Evolutionary conservation across 2,329 filamentous ascomycete species (phyloP).

Genomic region (Arthrobotrys musiformis): DNA sequence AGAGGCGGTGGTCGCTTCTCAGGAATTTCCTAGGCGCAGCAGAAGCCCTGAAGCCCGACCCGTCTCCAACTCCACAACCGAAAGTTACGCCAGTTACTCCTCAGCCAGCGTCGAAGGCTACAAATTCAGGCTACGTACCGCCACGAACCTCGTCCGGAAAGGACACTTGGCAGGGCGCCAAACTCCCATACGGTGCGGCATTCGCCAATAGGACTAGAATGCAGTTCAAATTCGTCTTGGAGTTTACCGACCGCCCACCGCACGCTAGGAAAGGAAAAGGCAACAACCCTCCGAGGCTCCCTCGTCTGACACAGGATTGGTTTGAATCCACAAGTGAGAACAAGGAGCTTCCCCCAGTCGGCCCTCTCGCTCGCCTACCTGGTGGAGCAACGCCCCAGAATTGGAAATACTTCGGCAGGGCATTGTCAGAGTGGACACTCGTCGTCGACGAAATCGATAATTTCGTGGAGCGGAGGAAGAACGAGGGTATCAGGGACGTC

Average conservation of each 20-base stretch:
- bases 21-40: slow-evolving; percentile 43
- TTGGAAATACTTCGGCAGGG: slow-evolving; percentile 74
- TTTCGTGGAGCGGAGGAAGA: slow-evolving; percentile 79
- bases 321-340: slow-evolving; percentile 63
- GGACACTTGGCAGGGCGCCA: slow-evolving; percentile 57
- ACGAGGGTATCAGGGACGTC: slow-evolving; percentile 65
- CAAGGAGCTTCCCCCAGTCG: slow-evolving; percentile 30
- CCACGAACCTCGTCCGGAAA: slow-evolving; percentile 32
- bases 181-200: slow-evolving; percentile 60
- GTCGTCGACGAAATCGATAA: slow-evolving; percentile 82
- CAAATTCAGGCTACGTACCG: slow-evolving; percentile 58
- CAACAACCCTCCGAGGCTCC: slow-evolving; percentile 75
- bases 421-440: slow-evolving; percentile 80
- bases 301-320: slow-evolving; percentile 74
- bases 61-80: slow-evolving; percentile 22
- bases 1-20: slow-evolving; percentile 56
- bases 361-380: slow-evolving; percentile 30
- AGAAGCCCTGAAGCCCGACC: slow-evolving; percentile 36
- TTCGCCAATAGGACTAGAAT: slow-evolving; percentile 68
- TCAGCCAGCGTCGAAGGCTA: slow-evolving; percentile 39
- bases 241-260: slow-evolving; percentile 70
- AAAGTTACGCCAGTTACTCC: slow-evolving; percentile 20
- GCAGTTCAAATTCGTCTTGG: slow-evolving; percentile 74
- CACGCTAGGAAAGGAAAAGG: slow-evolving; percentile 64
- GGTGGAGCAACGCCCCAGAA: slow-evolving; percentile 42